Evolutionary conservation across 352 stramenopile genomes (phyloP).

Genomic region (Pythium monospermum): DNA sequence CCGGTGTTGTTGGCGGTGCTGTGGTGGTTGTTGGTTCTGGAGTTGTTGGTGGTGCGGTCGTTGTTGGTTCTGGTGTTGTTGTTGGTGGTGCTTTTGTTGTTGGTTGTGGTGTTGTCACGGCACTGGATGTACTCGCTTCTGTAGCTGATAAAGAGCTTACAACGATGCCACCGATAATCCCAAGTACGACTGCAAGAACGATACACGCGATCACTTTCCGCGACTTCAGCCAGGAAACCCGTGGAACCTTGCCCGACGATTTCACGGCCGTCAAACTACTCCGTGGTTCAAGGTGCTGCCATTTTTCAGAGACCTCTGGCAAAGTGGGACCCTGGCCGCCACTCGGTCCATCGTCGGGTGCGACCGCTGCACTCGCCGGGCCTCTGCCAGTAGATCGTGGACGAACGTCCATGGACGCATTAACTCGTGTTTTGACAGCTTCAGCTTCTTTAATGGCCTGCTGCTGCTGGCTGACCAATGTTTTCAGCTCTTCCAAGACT

Average conservation of each 20-base stretch:
- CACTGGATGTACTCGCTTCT: neutral
- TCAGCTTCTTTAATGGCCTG: neutral
- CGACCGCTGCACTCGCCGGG: neutral
- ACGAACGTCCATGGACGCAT: neutral
- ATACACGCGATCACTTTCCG: neutral
- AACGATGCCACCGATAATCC: neutral
- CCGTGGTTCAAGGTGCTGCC: too few species aligned
- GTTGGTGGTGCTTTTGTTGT: neutral
- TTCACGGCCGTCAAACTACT: too few species aligned
- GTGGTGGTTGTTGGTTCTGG: neutral
- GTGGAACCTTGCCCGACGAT: too few species aligned
- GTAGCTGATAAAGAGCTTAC: neutral
- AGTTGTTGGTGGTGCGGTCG: neutral
- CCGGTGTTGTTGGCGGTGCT: neutral
- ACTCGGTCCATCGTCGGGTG: neutral
- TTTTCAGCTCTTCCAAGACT: neutral
- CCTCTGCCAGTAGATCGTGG: neutral
- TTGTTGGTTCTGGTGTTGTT: neutral
- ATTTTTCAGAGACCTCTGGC: too few species aligned
- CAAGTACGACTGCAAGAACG: neutral
- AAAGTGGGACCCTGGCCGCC: too few species aligned
- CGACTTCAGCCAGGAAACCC: too few species aligned
- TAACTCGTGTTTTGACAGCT: neutral
- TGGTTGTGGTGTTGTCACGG: neutral
- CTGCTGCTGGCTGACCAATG: neutral